These are phyloP conservation scores for Leersia perrieri DNA, from an alignment of 176 grass and related monocot species.

Conservation along the genomic window DNA sequence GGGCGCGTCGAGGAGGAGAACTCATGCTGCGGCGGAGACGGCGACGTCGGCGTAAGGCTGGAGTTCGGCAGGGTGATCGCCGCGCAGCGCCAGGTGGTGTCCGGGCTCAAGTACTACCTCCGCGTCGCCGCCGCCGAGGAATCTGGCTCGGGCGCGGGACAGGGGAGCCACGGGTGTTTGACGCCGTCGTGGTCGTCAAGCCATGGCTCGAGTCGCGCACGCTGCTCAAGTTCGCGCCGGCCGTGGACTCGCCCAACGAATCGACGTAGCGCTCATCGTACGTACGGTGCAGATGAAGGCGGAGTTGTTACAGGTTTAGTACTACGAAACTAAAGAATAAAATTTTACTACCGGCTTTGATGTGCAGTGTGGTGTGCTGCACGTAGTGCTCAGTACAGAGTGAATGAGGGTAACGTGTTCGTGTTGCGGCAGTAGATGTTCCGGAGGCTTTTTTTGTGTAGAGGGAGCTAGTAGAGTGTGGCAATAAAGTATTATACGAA, in stretches of 20 bases:
- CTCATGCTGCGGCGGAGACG: not conserved
- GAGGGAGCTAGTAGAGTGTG: not conserved
- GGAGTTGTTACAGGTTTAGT: too few species aligned
- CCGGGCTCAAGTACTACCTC: constrained; percentile 94
- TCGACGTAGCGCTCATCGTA: not conserved
- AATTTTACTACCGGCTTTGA: not conserved
- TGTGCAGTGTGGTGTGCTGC: not conserved
- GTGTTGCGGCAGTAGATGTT: not conserved
- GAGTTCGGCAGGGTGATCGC: constrained; percentile 58
- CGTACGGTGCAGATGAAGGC: not conserved
- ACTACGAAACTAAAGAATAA: too few species aligned
- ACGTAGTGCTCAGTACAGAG: not conserved
- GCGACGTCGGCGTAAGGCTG: constrained; percentile 9
- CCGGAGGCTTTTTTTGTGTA: not conserved
- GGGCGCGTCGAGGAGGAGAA: too few species aligned
- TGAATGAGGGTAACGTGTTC: not conserved
- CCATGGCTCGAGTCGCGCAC: constrained; percentile 63
- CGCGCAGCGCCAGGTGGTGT: constrained; percentile 84
- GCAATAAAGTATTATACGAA: not conserved
- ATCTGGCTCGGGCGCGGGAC: too few species aligned
- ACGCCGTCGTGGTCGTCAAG: constrained; percentile 72
- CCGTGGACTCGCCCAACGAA: not conserved
- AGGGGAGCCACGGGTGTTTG: constrained; percentile 40
- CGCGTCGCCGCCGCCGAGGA: constrained; percentile 41
- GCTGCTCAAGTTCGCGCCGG: constrained; percentile 64